Evolutionary conservation across 2,329 filamentous ascomycete genomes (phyloP).

Genomic region (Aspergillus brunneoviolaceus): DNA sequence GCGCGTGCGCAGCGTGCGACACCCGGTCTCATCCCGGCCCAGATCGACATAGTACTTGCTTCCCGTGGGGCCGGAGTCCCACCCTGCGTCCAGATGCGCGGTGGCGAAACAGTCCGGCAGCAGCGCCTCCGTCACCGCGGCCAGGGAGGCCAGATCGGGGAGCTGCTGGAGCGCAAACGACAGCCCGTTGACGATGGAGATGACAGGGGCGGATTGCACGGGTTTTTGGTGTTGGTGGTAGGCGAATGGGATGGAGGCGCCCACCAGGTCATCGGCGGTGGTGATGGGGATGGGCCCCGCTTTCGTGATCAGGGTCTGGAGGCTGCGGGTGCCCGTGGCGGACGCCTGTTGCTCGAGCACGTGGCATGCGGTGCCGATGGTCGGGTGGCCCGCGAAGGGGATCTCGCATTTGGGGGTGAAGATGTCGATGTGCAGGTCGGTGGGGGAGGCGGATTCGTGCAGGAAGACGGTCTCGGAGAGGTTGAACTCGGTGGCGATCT

Average conservation of each 20-base stretch:
- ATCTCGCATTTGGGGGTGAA: constrained; percentile 49
- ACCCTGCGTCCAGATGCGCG: neutral
- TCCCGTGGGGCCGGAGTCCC: neutral
- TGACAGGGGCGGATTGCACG: constrained; percentile 24
- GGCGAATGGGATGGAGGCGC: neutral
- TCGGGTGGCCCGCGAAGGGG: constrained; percentile 55
- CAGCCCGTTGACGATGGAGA: constrained; percentile 27
- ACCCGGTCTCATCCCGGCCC: neutral
- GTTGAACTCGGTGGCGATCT: constrained; percentile 54
- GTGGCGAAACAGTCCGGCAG: neutral
- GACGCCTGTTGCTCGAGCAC: constrained; percentile 26
- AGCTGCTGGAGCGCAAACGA: constrained; percentile 64
- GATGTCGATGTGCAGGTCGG: constrained; percentile 46
- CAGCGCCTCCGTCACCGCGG: neutral
- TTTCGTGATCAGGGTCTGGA: neutral
- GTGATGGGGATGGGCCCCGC: neutral
- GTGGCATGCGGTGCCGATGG: constrained; percentile 51
- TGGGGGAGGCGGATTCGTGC: constrained; percentile 33
- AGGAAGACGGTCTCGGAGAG: constrained; percentile 54
- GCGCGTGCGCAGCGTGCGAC: constrained; percentile 20
- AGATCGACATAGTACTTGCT: constrained; percentile 3
- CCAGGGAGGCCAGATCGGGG: constrained; percentile 47
- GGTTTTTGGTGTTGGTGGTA: neutral
- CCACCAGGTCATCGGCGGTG: neutral
- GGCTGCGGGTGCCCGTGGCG: too few relatives aligned